These are phyloP conservation scores for Microdochium trichocladiopsis DNA, from an alignment of 2,329 filamentous ascomycete species.

Conservation along the genomic window DNA sequence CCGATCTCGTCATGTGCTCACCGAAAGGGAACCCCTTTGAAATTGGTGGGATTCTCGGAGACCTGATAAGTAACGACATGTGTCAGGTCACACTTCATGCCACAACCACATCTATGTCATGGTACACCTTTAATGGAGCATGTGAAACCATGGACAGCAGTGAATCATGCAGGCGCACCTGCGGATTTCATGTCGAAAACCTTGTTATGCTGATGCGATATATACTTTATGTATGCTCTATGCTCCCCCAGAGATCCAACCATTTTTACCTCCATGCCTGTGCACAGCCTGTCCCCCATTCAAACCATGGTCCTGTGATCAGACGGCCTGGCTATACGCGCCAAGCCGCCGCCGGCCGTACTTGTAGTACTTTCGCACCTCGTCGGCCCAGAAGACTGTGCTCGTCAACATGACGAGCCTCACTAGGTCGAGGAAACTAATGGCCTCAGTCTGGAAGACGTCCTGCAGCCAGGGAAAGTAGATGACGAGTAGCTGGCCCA, in stretches of 20 bases:
- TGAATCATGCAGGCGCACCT: no score
- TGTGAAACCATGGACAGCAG: no score
- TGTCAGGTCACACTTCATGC: no score
- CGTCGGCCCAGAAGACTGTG: conserved; percentile 91
- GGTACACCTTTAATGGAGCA: no score
- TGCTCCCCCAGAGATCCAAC: background rate
- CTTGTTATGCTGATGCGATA: no score
- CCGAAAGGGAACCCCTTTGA: no score
- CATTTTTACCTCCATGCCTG: background rate
- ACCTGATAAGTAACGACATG: no score
- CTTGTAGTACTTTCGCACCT: conserved; percentile 73
- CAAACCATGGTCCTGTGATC: conserved; percentile 7
- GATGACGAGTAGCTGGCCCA: conserved; percentile 84
- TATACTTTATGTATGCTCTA: background rate
- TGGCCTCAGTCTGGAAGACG: conserved; percentile 90
- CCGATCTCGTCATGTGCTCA: no score
- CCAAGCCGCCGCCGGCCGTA: conserved; percentile 49
- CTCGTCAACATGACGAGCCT: conserved; percentile 71
- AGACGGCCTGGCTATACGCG: conserved; percentile 62
- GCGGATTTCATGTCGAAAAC: no score
- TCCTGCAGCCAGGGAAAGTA: conserved; percentile 92
- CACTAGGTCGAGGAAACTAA: conserved; percentile 67
- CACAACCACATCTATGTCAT: no score
- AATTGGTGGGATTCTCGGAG: no score
- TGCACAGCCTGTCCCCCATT: background rate